Evolutionary conservation across 1,284 basidiomycete species (phyloP).

Genomic region (Filobasidium uniguttulatum): DNA sequence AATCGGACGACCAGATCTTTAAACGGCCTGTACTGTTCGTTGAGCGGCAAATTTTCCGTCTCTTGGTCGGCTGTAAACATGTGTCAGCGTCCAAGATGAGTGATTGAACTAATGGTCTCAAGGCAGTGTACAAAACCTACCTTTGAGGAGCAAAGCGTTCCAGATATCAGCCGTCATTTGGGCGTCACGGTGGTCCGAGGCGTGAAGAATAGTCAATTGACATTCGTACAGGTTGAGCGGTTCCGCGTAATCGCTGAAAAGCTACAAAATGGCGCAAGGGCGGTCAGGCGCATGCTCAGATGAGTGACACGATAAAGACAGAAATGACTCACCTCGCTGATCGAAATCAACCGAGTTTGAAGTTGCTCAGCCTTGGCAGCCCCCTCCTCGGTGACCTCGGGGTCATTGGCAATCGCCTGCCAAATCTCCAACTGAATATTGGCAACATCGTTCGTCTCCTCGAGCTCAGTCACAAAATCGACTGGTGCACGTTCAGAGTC

Average conservation of each 20-base stretch:
- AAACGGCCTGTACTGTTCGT: conserved; percentile 33
- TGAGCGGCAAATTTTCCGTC: neutral
- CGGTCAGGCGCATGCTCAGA: conserved; percentile 4
- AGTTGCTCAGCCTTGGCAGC: neutral
- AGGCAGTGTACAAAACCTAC: conserved; percentile 38
- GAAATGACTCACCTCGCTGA: conserved; percentile 49
- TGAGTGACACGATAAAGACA: neutral
- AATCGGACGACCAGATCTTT: conserved; percentile 53
- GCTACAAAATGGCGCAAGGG: conserved; percentile 38
- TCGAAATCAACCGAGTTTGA: conserved; percentile 42
- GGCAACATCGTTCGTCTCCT: conserved; percentile 93
- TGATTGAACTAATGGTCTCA: neutral
- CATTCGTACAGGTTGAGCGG: conserved; percentile 71
- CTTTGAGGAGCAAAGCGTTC: conserved; percentile 69
- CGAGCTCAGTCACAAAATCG: conserved; percentile 77
- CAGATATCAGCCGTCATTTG: conserved; percentile 70
- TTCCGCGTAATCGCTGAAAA: conserved; percentile 78
- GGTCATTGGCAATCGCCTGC: conserved; percentile 34
- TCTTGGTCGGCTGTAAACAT: neutral
- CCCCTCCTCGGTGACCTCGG: conserved; percentile 10
- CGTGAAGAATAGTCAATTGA: conserved; percentile 81
- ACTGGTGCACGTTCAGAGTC: conserved; percentile 66
- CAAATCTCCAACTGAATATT: conserved; percentile 83
- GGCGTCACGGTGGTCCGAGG: conserved; percentile 82
- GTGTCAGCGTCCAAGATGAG: neutral